A percentile compares a stretch with the other conserved stretches of the same genome.
Evolutionary conservation across 352 stramenopile genomes (phyloP).

Genomic region (Phytophthora pistaciae): DNA sequence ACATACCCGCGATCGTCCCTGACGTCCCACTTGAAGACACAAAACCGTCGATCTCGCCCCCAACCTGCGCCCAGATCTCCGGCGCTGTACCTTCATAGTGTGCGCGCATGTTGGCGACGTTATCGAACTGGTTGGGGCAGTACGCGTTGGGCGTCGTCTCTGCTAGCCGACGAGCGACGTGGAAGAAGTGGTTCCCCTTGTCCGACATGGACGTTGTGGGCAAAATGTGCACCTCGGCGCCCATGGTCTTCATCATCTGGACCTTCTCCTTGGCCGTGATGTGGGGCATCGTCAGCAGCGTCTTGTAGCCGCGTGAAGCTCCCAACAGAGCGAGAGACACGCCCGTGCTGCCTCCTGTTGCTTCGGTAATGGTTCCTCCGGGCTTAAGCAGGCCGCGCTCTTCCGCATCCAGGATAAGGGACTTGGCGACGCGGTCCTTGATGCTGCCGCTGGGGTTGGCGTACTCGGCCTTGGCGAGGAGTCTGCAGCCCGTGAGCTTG

Average conservation of each 20-base stretch:
- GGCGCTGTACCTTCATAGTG: slow-evolving; percentile 86
- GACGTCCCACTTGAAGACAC: slow-evolving; percentile 91
- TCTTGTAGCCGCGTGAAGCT: slow-evolving; percentile 87
- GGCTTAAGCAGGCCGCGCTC: slow-evolving; percentile 80
- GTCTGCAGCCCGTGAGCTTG: slow-evolving; percentile 74
- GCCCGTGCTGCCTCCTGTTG: slow-evolving; percentile 93
- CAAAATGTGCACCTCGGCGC: slow-evolving; percentile 70
- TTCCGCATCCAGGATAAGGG: slow-evolving; percentile 94
- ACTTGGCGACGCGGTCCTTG: slow-evolving; percentile 95
- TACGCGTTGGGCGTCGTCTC: slow-evolving; percentile 44
- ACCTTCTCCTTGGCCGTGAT: slow-evolving; percentile 81
- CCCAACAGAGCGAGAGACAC: slow-evolving; percentile 92
- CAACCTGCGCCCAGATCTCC: slow-evolving; percentile 91
- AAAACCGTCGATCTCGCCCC: slow-evolving; percentile 93
- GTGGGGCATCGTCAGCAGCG: slow-evolving; percentile 78
- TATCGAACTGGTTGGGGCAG: slow-evolving; percentile 84
- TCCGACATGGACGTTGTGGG: slow-evolving; percentile 72
- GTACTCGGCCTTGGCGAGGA: slow-evolving; percentile 86
- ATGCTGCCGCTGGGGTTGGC: slow-evolving; percentile 94
- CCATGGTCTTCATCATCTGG: slow-evolving; percentile 84
- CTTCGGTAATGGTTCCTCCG: slow-evolving; percentile 75
- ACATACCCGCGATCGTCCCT: slow-evolving; percentile 90
- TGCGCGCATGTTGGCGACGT: slow-evolving; percentile 73
- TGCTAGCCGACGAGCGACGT: slow-evolving; percentile 68
- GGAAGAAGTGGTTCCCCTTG: slow-evolving; percentile 81